Evolutionary conservation across 208 protist species (phyloP).

Genomic region (Vickermania spadyakhi): DNA sequence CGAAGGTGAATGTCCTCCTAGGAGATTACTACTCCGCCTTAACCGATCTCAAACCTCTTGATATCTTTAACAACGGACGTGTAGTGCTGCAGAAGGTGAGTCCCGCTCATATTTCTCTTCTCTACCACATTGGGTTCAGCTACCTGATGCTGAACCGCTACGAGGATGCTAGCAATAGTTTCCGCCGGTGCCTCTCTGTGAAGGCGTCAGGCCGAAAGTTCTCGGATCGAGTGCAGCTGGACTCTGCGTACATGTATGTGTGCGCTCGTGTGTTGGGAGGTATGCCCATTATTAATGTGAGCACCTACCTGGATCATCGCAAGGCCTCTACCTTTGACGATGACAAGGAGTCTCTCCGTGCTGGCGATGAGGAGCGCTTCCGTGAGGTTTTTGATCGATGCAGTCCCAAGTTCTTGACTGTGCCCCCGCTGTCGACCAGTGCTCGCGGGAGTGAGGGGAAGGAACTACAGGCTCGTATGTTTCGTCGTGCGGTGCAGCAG

Average conservation of each 20-base stretch:
- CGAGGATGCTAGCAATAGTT: conserved; percentile 74
- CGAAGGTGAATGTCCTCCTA: conserved; percentile 74
- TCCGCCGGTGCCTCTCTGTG: conserved; percentile 57
- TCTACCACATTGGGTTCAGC: conserved; percentile 85
- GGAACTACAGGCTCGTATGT: conserved; percentile 84
- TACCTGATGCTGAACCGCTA: conserved; percentile 90
- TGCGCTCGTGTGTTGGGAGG: conserved; percentile 77
- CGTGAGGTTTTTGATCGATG: conserved; percentile 85
- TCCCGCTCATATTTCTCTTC: conserved; percentile 68
- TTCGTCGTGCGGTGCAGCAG: conserved; percentile 81
- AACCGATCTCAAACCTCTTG: conserved; percentile 47
- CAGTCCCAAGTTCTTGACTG: conserved; percentile 85
- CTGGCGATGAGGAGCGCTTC: conserved; percentile 84
- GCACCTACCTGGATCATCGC: conserved; percentile 42
- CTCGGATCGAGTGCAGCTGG: conserved; percentile 74
- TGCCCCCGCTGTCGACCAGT: conserved; percentile 36
- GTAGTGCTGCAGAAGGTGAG: conserved; percentile 48
- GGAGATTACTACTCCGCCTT: conserved; percentile 82
- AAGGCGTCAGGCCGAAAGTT: conserved; percentile 70
- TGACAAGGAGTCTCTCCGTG: conserved; percentile 67
- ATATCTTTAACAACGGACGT: conserved; percentile 61
- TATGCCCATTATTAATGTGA: conserved; percentile 62
- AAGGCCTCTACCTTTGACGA: conserved; percentile 66
- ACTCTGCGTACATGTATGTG: conserved; percentile 75
- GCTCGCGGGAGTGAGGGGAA: conserved; percentile 78